Base-by-base conservation (phyloP, 768 basidiomycete genomes). In the Pilatotrama ljubarskyi region DNA sequence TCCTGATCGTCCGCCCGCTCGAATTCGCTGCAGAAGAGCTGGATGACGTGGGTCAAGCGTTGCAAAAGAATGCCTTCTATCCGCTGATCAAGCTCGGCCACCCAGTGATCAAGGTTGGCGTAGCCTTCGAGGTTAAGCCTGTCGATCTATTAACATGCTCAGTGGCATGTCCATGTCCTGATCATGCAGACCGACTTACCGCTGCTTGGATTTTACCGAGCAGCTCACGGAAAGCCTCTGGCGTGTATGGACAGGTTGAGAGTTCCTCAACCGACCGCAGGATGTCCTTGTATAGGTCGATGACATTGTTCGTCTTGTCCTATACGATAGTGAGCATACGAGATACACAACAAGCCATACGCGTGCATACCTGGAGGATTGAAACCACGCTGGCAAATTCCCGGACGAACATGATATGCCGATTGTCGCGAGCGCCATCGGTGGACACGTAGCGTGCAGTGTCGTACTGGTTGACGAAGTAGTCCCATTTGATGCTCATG, bases 401-500 rank as follows among this genome's bases (percentile, higher is more conserved):
- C 57, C 94, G 83, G 10, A 98, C 95, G 64, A 94, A 98, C 60
- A 93, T 88, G 24, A 96, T 87, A 69, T 98, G 96, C 61, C 93
- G 81, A 69, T 88, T 94, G 69, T 97, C 95, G 38, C 80, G 80
- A 13, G 85, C 88, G 66, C 94, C 92, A n/a, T 85, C 78, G 47
- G 82, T 79, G 0, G 88, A 78, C 7, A 90, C 82, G 70, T 87
- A 92, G 59, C 93, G 81, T 15, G 85, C 81, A 4, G 88, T 84
- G 65, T 96, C 95, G 70, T 93, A 98, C 54, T 95, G 91, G 69
- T 91, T 96, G 66, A 98, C 90, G 68, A 98, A 95, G 74, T 93
- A 84, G 71, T 98, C 97, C 97, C 97, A 99, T 24, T 91, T 88
- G 57, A 96, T 91, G 68, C 83, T 84, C 90, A 99, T 96, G 25